Percentiles rank a stretch among this genome's conserved stretches.
These are phyloP conservation scores for Neoboletus brunneissimus DNA, from an alignment of 768 basidiomycete species.

Conservation along the genomic window DNA sequence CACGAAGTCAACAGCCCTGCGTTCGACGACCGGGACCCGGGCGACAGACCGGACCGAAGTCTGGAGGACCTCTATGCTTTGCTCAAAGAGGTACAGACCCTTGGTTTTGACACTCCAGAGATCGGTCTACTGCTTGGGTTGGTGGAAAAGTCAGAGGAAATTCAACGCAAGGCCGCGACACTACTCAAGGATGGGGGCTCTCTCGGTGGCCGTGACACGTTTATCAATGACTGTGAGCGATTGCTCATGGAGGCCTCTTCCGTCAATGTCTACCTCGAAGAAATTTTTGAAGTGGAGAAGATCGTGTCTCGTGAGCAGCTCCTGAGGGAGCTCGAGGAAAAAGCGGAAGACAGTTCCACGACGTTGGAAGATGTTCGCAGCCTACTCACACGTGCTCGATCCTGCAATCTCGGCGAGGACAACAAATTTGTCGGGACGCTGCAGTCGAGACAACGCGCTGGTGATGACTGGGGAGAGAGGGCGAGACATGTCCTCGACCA, in stretches of 20 bases:
- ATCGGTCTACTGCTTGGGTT: conserved; percentile 54
- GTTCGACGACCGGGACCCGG: conserved; percentile 46
- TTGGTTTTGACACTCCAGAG: conserved; percentile 86
- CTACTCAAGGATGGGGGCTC: conserved; percentile 46
- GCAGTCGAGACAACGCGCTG: conserved; percentile 60
- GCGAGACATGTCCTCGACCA: conserved; percentile 65
- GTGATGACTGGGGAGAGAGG: conserved; percentile 73
- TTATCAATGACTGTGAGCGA: conserved; percentile 67
- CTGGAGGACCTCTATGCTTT: conserved; percentile 69
- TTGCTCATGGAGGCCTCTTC: conserved; percentile 68
- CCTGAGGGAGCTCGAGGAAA: conserved; percentile 70
- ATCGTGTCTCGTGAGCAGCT: conserved; percentile 80
- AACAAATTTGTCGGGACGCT: conserved; percentile 66
- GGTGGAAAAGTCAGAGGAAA: conserved; percentile 62
- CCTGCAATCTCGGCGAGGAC: conserved; percentile 61
- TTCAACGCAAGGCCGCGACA: conserved; percentile 50
- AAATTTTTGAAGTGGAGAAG: conserved; percentile 72
- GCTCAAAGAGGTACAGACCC: conserved; percentile 65
- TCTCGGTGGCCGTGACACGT: conserved; percentile 51
- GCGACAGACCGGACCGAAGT: conserved; percentile 68
- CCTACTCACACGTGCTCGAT: conserved; percentile 65
- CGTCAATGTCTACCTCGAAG: conserved; percentile 81
- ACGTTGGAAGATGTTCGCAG: conserved; percentile 77
- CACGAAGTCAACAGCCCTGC: conserved; percentile 39
- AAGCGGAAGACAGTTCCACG: conserved; percentile 60